Percentiles rank a stretch among this genome's conserved stretches.
phyloP scores from a whole-genome alignment of 1,139 yeast genomes.

The Yarrowia galli region DNA sequence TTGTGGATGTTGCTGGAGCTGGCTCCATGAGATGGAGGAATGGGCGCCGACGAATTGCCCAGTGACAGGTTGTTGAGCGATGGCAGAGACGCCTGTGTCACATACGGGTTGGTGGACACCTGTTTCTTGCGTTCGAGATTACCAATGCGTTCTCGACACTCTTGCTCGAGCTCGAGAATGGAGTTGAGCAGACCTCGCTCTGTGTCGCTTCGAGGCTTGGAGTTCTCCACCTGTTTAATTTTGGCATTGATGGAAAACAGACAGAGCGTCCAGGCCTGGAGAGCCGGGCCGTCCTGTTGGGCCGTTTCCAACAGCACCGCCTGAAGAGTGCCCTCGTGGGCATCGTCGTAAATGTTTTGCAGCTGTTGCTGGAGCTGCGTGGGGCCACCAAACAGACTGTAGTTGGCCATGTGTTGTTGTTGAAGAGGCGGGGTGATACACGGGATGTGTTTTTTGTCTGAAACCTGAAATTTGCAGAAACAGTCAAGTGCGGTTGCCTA shows the following conservation, averaged over 20 bases:
- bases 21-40: conserved; percentile 16
- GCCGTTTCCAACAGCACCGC: conserved; percentile 50
- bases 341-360: conserved; percentile 51
- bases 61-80: conserved; percentile 16
- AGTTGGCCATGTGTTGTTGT: conserved; percentile 31
- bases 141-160: conserved; percentile 51
- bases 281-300: conserved; percentile 47
- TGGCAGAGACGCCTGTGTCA: conserved; percentile 33
- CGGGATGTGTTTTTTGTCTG: neutral
- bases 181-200: conserved; percentile 50
- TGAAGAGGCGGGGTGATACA: neutral
- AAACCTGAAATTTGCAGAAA: conserved; percentile 12
- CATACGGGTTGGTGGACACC: conserved; percentile 43
- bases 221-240: conserved; percentile 47
- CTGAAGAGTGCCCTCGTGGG: conserved; percentile 51
- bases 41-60: conserved; percentile 24
- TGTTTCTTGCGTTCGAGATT: conserved; percentile 47
- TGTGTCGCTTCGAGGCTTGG: conserved; percentile 47
- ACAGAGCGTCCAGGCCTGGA: conserved; percentile 49
- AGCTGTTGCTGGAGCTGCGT: conserved; percentile 41
- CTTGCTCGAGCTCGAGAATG: conserved; percentile 51
- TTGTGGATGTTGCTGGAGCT: conserved; percentile 12
- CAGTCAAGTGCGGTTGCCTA: conserved; percentile 30
- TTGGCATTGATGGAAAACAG: conserved; percentile 47
- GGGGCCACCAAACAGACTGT: conserved; percentile 38